These are phyloP conservation scores for Abelmoschus esculentus DNA, from an alignment of 345 rosid species.

Conservation along the genomic window DNA sequence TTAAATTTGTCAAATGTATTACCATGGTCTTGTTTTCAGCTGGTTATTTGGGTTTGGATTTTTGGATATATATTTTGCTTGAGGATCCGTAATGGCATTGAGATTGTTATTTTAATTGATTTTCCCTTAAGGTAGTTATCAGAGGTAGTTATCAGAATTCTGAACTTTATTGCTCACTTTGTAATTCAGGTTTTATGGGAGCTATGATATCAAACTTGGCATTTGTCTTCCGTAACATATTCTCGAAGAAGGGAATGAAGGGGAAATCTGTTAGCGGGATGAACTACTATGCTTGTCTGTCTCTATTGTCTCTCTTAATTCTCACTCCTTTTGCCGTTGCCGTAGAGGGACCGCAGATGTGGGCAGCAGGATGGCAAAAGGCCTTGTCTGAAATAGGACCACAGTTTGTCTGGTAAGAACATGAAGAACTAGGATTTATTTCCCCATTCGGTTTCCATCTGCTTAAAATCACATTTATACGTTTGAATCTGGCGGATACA, in stretches of 20 bases:
- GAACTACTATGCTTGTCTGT: slow-evolving; percentile 99
- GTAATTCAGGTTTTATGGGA: slow-evolving; percentile 86
- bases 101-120: background rate
- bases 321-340: slow-evolving; percentile 94
- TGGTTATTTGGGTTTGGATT: slow-evolving; percentile 1
- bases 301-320: slow-evolving; percentile 73
- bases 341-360: slow-evolving; percentile 97
- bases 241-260: slow-evolving; percentile 94
- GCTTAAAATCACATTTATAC: background rate
- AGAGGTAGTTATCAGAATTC: background rate
- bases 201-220: slow-evolving; percentile 98
- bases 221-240: slow-evolving; percentile 89
- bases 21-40: background rate
- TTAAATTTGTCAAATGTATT: background rate
- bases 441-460: slow-evolving; percentile 1
- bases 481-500: background rate
- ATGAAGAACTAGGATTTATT: background rate
- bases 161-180: slow-evolving; percentile 18
- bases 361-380: slow-evolving; percentile 75
- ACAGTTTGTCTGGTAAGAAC: slow-evolving; percentile 61
- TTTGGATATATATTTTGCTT: slow-evolving; percentile 5
- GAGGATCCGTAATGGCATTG: background rate
- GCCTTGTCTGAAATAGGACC: slow-evolving; percentile 82
- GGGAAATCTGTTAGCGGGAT: slow-evolving; percentile 98
- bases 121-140: background rate